Conservation (phyloP, 2,329 filamentous ascomycete genomes). For the Xylariaceae sp. region DNA sequence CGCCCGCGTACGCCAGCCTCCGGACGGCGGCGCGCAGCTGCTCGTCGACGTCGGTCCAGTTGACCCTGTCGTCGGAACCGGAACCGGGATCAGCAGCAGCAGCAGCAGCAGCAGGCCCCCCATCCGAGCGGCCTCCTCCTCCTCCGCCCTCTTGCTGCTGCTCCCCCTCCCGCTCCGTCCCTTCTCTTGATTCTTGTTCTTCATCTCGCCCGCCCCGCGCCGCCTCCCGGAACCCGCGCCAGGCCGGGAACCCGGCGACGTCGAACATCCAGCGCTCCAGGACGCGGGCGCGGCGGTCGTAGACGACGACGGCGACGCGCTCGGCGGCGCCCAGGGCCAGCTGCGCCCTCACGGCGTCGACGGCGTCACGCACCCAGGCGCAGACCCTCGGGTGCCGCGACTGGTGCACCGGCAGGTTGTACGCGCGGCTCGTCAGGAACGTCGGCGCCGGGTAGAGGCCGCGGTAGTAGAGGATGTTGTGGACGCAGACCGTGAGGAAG, state of each 20-base stretch:
- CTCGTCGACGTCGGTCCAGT: conserved; percentile 68
- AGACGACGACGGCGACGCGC: conserved; percentile 53
- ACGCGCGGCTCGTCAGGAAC: conserved; percentile 78
- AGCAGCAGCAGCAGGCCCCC: neutral
- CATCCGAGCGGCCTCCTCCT: neutral
- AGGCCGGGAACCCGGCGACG: conserved; percentile 54
- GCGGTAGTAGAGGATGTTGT: conserved; percentile 85
- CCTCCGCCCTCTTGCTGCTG: conserved; percentile 3
- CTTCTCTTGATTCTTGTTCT: conserved; percentile 31
- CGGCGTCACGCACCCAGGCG: conserved; percentile 81
- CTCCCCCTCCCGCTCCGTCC: conserved; percentile 20
- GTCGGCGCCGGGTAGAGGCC: conserved; percentile 75
- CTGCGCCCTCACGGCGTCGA: conserved; percentile 71
- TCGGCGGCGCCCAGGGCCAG: conserved; percentile 60
- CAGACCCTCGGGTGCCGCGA: conserved; percentile 85
- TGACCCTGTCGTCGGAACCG: conserved; percentile 36
- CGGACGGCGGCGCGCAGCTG: conserved; percentile 70
- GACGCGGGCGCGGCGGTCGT: conserved; percentile 42
- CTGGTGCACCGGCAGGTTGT: conserved; percentile 83
- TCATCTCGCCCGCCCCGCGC: conserved; percentile 29
- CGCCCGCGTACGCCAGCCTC: conserved; percentile 62
- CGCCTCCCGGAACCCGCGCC: conserved; percentile 41
- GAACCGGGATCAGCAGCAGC: neutral
- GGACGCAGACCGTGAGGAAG: conserved; percentile 81
- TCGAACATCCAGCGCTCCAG: conserved; percentile 66